Conservation (phyloP, 2,329 filamentous ascomycete genomes). For the Cordyceps tenuipes region DNA sequence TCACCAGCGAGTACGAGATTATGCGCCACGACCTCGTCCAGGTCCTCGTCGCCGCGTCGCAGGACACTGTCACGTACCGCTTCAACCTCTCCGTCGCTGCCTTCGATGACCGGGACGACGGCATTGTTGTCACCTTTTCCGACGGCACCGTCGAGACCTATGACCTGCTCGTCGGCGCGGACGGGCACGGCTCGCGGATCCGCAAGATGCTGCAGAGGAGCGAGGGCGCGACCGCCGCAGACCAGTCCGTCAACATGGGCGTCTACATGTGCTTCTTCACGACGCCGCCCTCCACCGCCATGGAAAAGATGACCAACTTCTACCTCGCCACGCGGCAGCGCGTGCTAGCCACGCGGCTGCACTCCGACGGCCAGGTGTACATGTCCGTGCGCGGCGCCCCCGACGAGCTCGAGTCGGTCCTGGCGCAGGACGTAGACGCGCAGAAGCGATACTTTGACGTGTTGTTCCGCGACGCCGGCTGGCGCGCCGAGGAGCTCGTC, state of each 20-base stretch:
- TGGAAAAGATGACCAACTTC: conserved; percentile 16
- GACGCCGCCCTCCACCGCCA: conserved; percentile 11
- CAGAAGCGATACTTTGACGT: conserved; percentile 28
- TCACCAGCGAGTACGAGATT: conserved; percentile 52
- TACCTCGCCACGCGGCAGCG: conserved; percentile 24
- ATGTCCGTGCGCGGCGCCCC: conserved; percentile 21
- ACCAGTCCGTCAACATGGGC: conserved; percentile 12
- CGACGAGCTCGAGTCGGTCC: conserved; percentile 16
- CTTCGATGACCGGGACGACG: conserved; percentile 20
- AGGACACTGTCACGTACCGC: conserved; percentile 19
- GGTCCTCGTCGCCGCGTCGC: conserved; percentile 37
- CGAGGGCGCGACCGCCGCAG: not conserved
- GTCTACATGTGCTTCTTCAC: conserved; percentile 21
- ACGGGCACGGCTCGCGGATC: conserved; percentile 42
- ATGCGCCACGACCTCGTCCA: conserved; percentile 47
- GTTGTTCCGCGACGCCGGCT: conserved; percentile 32
- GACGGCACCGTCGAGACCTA: conserved; percentile 34
- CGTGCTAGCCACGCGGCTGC: conserved; percentile 25
- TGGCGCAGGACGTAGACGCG: not conserved
- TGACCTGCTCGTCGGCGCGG: conserved; percentile 43
- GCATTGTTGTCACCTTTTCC: conserved; percentile 24
- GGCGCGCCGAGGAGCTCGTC: conserved; percentile 26
- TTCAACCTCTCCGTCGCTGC: conserved; percentile 20
- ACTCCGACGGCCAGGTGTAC: conserved; percentile 25
- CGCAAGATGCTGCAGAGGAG: conserved; percentile 28